Percentiles rank a stretch among this genome's conserved stretches.
These are phyloP conservation scores for Elsinoe fawcettii DNA, from an alignment of 2,329 filamentous ascomycete genomes.

Conservation along the genomic window DNA sequence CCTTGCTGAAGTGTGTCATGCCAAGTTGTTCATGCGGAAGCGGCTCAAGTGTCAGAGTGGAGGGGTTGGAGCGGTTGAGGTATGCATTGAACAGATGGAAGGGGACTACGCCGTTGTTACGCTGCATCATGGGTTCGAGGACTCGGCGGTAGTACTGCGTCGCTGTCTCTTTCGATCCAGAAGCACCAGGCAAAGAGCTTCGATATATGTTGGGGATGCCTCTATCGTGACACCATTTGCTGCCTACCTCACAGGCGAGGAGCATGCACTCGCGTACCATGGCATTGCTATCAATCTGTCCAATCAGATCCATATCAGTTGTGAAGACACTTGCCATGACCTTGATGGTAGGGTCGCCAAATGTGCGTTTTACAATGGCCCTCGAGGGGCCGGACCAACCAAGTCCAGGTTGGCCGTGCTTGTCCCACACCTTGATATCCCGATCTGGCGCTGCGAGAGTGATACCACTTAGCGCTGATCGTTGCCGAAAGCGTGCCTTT, in stretches of 20 bases:
- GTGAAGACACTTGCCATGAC: conserved; percentile 27
- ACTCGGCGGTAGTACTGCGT: conserved; percentile 28
- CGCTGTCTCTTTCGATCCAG: conserved; percentile 18
- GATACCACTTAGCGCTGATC: conserved; percentile 33
- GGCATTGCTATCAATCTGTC: conserved; percentile 21
- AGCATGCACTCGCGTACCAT: conserved; percentile 47
- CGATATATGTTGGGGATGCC: conserved; percentile 45
- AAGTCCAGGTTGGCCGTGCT: conserved; percentile 26
- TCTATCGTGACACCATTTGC: conserved; percentile 45
- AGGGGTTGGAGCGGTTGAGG: conserved; percentile 34
- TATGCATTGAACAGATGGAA: conserved; percentile 36
- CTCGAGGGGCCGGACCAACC: conserved; percentile 36
- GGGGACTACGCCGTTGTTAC: conserved; percentile 30
- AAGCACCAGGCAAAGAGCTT: conserved; percentile 28
- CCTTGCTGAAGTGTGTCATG: conserved; percentile 47
- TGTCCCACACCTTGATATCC: conserved; percentile 33
- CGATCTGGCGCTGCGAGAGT: conserved; percentile 26
- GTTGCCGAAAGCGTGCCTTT: conserved; percentile 26
- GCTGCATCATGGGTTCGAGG: conserved; percentile 31
- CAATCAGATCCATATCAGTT: conserved; percentile 26
- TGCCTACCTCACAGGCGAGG: conserved; percentile 46
- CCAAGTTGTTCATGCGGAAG: conserved; percentile 45
- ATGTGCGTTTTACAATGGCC: conserved; percentile 30
- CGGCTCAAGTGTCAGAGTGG: conserved; percentile 40
- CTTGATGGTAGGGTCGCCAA: conserved; percentile 40